phyloP scores from a whole-genome alignment of 148 eudicot species.

The Amaranthus cruentus region DNA sequence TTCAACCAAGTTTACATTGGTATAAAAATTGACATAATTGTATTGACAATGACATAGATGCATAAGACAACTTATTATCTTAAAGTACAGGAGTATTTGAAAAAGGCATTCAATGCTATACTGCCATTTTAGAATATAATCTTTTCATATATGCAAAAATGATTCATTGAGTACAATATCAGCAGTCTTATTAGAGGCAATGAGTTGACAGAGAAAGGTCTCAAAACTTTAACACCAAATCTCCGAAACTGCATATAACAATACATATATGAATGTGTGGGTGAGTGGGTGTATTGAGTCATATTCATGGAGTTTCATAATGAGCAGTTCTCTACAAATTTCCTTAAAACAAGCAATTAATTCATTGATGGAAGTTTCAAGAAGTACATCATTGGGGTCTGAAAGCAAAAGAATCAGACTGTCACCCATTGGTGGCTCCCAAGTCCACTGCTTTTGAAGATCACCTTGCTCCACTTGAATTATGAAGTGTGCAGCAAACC shows the following conservation, averaged over 20 bases:
- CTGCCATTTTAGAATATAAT: too few species aligned
- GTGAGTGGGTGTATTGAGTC: neutral
- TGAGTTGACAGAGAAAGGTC: too few species aligned
- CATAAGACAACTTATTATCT: too few species aligned
- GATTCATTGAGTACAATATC: too few species aligned
- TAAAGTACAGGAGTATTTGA: too few species aligned
- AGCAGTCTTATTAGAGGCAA: too few species aligned
- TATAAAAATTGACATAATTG: too few species aligned
- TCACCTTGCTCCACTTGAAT: slow-evolving; percentile 68
- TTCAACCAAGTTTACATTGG: too few species aligned
- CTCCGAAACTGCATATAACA: neutral
- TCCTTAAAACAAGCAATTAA: slow-evolving; percentile 3
- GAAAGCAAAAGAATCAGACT: slow-evolving; percentile 86
- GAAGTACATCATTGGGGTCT: slow-evolving; percentile 89
- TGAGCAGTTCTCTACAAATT: neutral
- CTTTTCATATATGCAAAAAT: too few species aligned
- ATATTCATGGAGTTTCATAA: neutral
- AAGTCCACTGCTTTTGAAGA: slow-evolving; percentile 73
- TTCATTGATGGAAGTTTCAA: slow-evolving; percentile 10
- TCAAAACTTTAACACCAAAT: neutral
- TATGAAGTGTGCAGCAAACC: slow-evolving; percentile 68
- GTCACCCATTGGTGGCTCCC: slow-evolving; percentile 89
- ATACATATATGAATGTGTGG: neutral
- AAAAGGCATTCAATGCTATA: too few species aligned
- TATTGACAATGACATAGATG: too few species aligned